Evolutionary conservation across 2,329 filamentous ascomycete genomes (phyloP), one percentile per base, ranked within the genome.

Genomic region (Trichoderma hamatum): DNA sequence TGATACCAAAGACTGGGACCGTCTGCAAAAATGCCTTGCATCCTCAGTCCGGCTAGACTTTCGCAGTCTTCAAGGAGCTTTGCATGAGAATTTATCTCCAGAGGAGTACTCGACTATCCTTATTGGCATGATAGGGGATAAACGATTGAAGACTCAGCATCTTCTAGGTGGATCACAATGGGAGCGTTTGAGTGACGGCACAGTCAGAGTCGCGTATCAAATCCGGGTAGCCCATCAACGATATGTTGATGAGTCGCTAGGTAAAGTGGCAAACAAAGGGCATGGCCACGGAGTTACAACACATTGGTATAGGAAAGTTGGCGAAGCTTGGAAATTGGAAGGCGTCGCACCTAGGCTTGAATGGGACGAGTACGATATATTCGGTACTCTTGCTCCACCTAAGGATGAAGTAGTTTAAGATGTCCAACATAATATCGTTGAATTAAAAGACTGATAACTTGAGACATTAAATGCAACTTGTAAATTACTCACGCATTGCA

Each of bases 1-100:
- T 78, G 88, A 90, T 77, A 84, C 83, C 76, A 90, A 90, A 79
- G 86, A 90, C 80, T 90, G 88, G 87, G 81, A 83, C 16, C 84
- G 87, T 63, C 83, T 90, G 32, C 76, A 81, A 72, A 86, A 84
- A 71, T 87, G 85, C 81, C 88, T 92, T 72, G 89, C 89, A 3
- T 89, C 89, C 10, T 63, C 60, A 13, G 24, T 70, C 21, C 52
- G 65, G 6, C 36, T 69, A 28, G 70, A 71, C 56, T 69, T 70
- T 67, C 67, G 67, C 24, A 59, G 49, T 24, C 68, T 72, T 19
- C 67, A 61, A n/a, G 71, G 70, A 4, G 64, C 39, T 34, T 58
- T 70, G 10, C 70, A 70, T 54, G 71, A 72, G 32, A 51, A 67
- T 13, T 28, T 72, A n/a, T 67, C 68, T 5, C 59, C 71, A 4